Base-by-base conservation (phyloP, 129 eudicot species). In the Deinandra increscens region DNA sequence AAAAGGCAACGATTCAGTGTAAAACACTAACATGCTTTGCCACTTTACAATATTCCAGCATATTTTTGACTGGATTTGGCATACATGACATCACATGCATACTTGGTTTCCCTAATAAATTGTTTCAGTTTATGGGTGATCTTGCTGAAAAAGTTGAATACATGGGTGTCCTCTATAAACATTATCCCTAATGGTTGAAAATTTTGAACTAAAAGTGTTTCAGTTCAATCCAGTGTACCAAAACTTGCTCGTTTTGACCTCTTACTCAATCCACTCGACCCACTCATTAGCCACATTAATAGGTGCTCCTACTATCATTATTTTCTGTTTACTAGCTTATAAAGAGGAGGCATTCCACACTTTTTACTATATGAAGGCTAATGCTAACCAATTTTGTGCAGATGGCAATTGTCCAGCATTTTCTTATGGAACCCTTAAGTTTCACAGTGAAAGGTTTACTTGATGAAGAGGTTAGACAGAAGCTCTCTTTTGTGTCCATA, bases 381-480 rank as follows among this genome's bases (percentile, higher is more conserved):
- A 43, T 14, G 48, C 7, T 49, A 26, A 56, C n/a, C 11, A 54
- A 1, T 44, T 26, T 65, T 74, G 20, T 50, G 55, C 83, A 92
- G 99, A 85, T 89, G 84, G 92, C 97, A 59, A 49, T 83, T 68
- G 65, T 79, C 64, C 95, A 82, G 46, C 99, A 89, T 74, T 77
- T 87, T 49, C 84, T 71, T 37, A 58, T 51, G 72, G 93, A 93
- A 77, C 97, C 96, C 73, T 71, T 83, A 64, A 89, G 93, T 75
- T 83, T 83, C 79, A 58, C 79, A 58, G 78, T 83, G 58, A 61
- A 73, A 38, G 75, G 78, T 64, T 77, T 87, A 75, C 68, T 77
- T 75, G 67, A 71, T 65, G 84, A 60, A 59, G 79, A 77, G 71
- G 84, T 77, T 44, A 72, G 66, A n/a, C 56, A 55, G 82, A 84